phyloP scores from a whole-genome alignment of 1,284 basidiomycete species.

The Leccinum griseonigrum region DNA sequence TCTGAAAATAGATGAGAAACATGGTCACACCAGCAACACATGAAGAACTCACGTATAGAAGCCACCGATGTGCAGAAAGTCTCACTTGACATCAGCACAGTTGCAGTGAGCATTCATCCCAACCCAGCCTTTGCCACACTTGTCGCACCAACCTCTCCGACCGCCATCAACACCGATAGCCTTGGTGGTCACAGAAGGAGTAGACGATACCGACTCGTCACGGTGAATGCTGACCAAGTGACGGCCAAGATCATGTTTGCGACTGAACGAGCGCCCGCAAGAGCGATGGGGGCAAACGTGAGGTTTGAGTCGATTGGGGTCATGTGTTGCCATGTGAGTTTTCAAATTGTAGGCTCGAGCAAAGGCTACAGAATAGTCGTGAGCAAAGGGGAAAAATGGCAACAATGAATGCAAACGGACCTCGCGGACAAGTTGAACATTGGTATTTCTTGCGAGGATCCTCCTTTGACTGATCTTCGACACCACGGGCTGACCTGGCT shows the following conservation, averaged over 20 bases:
- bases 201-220: conserved; percentile 50
- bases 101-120: conserved; percentile 56
- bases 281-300: conserved; percentile 78
- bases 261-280: conserved; percentile 83
- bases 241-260: conserved; percentile 86
- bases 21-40: neutral
- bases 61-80: neutral
- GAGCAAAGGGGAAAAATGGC: neutral
- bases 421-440: conserved; percentile 68
- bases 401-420: conserved; percentile 37
- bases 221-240: conserved; percentile 86
- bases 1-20: conserved; percentile 18
- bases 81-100: conserved; percentile 67
- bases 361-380: conserved; percentile 52
- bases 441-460: conserved; percentile 76
- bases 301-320: conserved; percentile 83
- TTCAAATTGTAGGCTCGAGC: conserved; percentile 90
- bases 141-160: conserved; percentile 65
- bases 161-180: conserved; percentile 63
- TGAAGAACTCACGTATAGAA: conserved; percentile 26
- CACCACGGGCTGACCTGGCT: conserved; percentile 35
- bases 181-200: conserved; percentile 40
- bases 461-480: conserved; percentile 44
- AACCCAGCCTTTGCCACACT: conserved; percentile 69
- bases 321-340: conserved; percentile 88